Conservation (phyloP, 2,329 filamentous ascomycete species). For the Neocucurbitaria cava region DNA sequence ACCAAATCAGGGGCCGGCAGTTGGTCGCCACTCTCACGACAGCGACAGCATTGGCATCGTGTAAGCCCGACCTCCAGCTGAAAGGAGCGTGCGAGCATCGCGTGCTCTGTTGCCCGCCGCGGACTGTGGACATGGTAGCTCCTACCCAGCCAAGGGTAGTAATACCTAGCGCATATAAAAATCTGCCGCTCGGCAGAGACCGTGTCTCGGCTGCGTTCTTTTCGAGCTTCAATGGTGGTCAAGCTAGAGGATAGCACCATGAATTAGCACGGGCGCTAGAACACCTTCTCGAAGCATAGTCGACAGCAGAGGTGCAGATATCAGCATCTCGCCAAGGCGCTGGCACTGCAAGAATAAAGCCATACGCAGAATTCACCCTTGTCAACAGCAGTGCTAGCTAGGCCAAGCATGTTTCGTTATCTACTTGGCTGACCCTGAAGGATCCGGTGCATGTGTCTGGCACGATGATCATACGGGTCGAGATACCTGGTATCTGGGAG, state of each 20-base stretch:
- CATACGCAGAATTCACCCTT: not conserved
- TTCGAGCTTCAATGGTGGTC: not conserved
- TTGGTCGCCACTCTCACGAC: constrained; percentile 2
- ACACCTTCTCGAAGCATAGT: not conserved
- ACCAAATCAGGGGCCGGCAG: constrained; percentile 3
- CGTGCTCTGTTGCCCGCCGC: constrained; percentile 1
- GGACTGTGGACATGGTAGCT: not conserved
- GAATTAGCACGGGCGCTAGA: not conserved
- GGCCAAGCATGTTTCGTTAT: not conserved
- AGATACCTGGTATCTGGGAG: not conserved
- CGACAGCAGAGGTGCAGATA: too few relatives aligned
- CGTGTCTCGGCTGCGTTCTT: not conserved
- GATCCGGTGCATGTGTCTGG: not conserved
- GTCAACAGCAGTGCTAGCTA: not conserved
- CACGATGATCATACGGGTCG: not conserved
- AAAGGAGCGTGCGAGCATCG: not conserved
- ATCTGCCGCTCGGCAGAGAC: not conserved
- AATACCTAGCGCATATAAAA: not conserved
- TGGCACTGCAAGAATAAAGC: not conserved
- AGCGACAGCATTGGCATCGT: not conserved
- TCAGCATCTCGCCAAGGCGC: not conserved
- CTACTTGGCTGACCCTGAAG: not conserved
- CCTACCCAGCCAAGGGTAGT: not conserved
- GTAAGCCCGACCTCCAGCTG: not conserved
- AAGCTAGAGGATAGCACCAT: not conserved